These are phyloP conservation scores for Trypanosoma mega DNA, from an alignment of 208 protist species.

Conservation along the genomic window DNA sequence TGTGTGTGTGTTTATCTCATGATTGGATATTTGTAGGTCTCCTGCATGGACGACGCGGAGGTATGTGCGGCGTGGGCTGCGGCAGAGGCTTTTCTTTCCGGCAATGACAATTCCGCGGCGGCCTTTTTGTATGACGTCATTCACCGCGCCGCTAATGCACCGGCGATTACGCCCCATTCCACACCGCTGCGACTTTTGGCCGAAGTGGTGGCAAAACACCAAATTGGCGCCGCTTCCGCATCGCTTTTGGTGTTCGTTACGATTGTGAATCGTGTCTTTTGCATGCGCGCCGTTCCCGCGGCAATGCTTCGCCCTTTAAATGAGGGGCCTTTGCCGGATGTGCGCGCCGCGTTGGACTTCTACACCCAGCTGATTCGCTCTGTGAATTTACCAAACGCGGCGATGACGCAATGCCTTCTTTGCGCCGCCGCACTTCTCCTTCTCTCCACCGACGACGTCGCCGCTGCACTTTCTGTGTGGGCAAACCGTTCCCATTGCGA, in stretches of 20 bases:
- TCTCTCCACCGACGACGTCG: slow-evolving; percentile 9
- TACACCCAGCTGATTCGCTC: slow-evolving; percentile 32
- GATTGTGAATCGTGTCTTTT: slow-evolving; percentile 68
- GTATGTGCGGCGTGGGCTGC: slow-evolving; percentile 9
- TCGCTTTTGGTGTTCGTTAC: slow-evolving; percentile 35
- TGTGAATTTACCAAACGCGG: slow-evolving; percentile 13
- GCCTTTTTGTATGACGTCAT: slow-evolving; percentile 21
- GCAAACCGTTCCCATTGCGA: slow-evolving; percentile 8
- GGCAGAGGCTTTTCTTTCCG: slow-evolving; percentile 19
- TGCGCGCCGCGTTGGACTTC: slow-evolving; percentile 45
- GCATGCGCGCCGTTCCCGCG: slow-evolving; percentile 40
- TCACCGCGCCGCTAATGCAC: slow-evolving; percentile 9
- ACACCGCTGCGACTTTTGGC: slow-evolving; percentile 5
- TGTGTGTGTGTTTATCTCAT: too few relatives aligned
- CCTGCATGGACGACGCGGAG: background rate
- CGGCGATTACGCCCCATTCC: slow-evolving; percentile 1
- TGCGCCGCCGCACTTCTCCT: slow-evolving; percentile 48
- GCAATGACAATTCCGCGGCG: slow-evolving; percentile 14
- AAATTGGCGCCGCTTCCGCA: slow-evolving; percentile 1
- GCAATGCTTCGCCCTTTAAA: slow-evolving; percentile 42
- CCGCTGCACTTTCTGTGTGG: slow-evolving; percentile 1
- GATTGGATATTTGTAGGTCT: too few relatives aligned
- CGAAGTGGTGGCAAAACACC: slow-evolving; percentile 1
- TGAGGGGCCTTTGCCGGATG: slow-evolving; percentile 35
- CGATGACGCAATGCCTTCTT: slow-evolving; percentile 39